Evolutionary conservation across 352 stramenopile species (phyloP).

Genomic region (Phytophthora pistaciae): DNA sequence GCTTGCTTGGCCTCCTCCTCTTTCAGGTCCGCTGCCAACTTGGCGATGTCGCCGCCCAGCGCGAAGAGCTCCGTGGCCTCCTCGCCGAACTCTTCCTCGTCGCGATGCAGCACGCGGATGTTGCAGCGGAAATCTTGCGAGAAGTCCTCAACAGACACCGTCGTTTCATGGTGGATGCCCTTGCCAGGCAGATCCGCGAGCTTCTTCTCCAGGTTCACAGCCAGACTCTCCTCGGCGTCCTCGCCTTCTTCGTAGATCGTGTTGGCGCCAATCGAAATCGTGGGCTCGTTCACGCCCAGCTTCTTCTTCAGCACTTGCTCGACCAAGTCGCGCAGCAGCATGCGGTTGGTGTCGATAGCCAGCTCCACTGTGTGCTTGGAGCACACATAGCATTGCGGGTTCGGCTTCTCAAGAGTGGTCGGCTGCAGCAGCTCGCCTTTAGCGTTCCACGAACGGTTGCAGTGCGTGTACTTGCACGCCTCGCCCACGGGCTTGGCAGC

Average conservation of each 20-base stretch:
- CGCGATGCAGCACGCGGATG: slow-evolving; percentile 80
- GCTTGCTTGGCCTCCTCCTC: slow-evolving; percentile 49
- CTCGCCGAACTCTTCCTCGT: slow-evolving; percentile 71
- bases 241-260: slow-evolving; percentile 97
- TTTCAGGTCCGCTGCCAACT: slow-evolving; percentile 60
- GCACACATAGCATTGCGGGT: slow-evolving; percentile 97
- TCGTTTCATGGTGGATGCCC: slow-evolving; percentile 93
- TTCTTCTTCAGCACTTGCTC: slow-evolving; percentile 89
- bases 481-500: slow-evolving; percentile 68
- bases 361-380: slow-evolving; percentile 93
- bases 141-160: slow-evolving; percentile 96
- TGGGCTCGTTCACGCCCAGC: slow-evolving; percentile 91
- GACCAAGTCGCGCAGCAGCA: slow-evolving; percentile 80
- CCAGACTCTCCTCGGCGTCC: slow-evolving; percentile 84
- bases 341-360: slow-evolving; percentile 90
- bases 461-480: slow-evolving; percentile 95
- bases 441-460: slow-evolving; percentile 91
- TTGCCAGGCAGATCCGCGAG: slow-evolving; percentile 91
- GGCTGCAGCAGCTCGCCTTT: slow-evolving; percentile 94
- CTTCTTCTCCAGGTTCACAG: slow-evolving; percentile 91
- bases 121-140: slow-evolving; percentile 94
- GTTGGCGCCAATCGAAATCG: slow-evolving; percentile 85
- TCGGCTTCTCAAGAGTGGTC: slow-evolving; percentile 89
- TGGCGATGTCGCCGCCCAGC: slow-evolving; percentile 71
- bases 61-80: slow-evolving; percentile 79